Conservation (phyloP, 1,139 yeast genomes). For the Hemisphaericaspora xylofermentans region DNA sequence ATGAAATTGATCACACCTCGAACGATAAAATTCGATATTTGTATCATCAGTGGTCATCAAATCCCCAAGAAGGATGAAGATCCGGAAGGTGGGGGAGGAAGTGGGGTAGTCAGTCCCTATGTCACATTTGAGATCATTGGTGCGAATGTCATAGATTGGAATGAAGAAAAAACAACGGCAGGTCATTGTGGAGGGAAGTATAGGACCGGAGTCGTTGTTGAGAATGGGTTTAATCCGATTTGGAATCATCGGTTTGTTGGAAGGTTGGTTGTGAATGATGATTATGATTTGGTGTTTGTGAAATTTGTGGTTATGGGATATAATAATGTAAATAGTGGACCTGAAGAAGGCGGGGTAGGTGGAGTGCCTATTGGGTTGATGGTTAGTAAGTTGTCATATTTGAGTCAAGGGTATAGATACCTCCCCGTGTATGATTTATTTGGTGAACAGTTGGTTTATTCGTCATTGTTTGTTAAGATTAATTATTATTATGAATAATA, state of each 20-base stretch:
- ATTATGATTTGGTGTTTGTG: constrained; percentile 35
- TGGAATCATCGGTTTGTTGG: constrained; percentile 65
- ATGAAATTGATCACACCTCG: constrained; percentile 6
- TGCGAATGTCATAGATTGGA: constrained; percentile 26
- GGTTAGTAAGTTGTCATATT: constrained; percentile 52
- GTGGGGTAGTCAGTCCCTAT: constrained; percentile 49
- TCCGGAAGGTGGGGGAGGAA: constrained; percentile 19
- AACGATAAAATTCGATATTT: constrained; percentile 31
- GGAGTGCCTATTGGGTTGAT: constrained; percentile 53
- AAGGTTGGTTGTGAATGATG: constrained; percentile 29
- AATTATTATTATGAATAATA: constrained; percentile 24
- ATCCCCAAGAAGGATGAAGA: constrained; percentile 51
- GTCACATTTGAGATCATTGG: constrained; percentile 60
- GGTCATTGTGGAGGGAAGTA: constrained; percentile 4
- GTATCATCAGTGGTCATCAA: constrained; percentile 80
- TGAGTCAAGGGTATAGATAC: constrained; percentile 79
- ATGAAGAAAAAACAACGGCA: constrained; percentile 10
- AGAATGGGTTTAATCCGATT: constrained; percentile 83
- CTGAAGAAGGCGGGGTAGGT: constrained; percentile 3
- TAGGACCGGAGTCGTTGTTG: constrained; percentile 39
- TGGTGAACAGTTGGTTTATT: constrained; percentile 81
- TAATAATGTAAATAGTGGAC: not conserved
- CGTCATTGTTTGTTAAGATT: constrained; percentile 66
- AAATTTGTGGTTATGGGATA: constrained; percentile 25
- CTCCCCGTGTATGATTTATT: constrained; percentile 69